Evolutionary conservation across 31 red algal genomes (phyloP).

Genomic region (Endocladia muricata): DNA sequence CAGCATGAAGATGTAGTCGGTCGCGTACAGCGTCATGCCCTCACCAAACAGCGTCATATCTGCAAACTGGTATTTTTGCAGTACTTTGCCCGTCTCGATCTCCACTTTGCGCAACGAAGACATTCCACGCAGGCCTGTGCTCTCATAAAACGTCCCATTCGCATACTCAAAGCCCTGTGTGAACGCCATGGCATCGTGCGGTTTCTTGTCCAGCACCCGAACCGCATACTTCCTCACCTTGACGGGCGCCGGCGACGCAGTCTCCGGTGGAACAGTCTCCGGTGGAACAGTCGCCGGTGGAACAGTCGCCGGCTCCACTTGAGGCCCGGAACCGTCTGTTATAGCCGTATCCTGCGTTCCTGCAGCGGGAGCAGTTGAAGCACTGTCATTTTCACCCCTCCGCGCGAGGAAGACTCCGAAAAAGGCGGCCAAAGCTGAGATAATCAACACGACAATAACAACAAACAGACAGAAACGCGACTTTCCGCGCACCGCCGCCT

Average conservation of each 20-base stretch:
- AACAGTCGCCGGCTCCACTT: background rate
- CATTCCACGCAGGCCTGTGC: constrained; percentile 43
- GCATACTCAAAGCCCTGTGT: constrained; percentile 68
- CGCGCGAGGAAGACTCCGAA: background rate
- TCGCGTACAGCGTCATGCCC: constrained; percentile 55
- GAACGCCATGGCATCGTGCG: constrained; percentile 55
- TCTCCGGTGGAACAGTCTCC: too few species aligned
- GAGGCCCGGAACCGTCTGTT: background rate
- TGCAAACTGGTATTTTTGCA: constrained; percentile 26
- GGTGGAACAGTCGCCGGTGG: background rate
- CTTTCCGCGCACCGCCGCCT: background rate
- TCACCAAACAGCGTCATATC: constrained; percentile 57
- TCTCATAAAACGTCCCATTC: constrained; percentile 62
- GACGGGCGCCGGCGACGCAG: background rate
- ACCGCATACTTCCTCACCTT: constrained; percentile 11
- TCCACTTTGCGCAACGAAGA: constrained; percentile 58
- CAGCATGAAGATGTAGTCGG: constrained; percentile 55
- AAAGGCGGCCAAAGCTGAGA: background rate
- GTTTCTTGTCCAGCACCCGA: constrained; percentile 21
- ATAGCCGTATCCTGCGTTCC: background rate
- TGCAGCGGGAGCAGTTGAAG: background rate
- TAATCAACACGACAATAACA: background rate
- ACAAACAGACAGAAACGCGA: background rate
- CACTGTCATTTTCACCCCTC: background rate
- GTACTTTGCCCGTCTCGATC: constrained; percentile 51